A percentile compares a stretch with the other conserved stretches of the same genome.
Evolutionary conservation across 2,329 filamentous ascomycete genomes (phyloP).

Genomic region (Coniella vitis): DNA sequence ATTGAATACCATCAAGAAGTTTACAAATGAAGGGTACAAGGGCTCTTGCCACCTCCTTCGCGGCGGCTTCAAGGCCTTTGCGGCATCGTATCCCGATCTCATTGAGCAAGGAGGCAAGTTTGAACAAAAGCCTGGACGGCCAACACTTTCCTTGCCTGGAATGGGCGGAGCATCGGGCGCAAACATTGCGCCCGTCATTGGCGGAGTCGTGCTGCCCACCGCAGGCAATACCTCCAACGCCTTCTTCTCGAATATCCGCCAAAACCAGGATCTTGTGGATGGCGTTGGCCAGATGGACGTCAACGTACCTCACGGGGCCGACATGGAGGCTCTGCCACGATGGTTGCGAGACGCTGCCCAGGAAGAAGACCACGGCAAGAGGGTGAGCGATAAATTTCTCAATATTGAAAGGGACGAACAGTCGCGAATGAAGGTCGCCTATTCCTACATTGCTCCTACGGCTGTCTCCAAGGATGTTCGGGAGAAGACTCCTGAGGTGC

Average conservation of each 20-base stretch:
- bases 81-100: slow-evolving; percentile 55
- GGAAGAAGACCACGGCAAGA: slow-evolving; percentile 65
- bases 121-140: slow-evolving; percentile 26
- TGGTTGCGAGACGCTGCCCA: slow-evolving; percentile 72
- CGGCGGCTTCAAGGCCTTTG: slow-evolving; percentile 75
- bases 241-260: slow-evolving; percentile 93
- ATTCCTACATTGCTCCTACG: slow-evolving; percentile 42
- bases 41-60: slow-evolving; percentile 69
- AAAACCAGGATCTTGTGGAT: slow-evolving; percentile 91
- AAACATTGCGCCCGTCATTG: slow-evolving; percentile 68
- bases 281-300: slow-evolving; percentile 80
- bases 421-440: slow-evolving; percentile 81
- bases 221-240: slow-evolving; percentile 67
- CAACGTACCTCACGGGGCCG: slow-evolving; percentile 37
- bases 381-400: slow-evolving; percentile 76
- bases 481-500: slow-evolving; percentile 38
- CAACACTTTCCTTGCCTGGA: slow-evolving; percentile 44
- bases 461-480: slow-evolving; percentile 23
- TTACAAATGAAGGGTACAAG: slow-evolving; percentile 72
- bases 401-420: slow-evolving; percentile 80
- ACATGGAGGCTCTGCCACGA: slow-evolving; percentile 50
- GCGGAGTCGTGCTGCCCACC: slow-evolving; percentile 75
- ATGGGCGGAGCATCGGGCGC: slow-evolving; percentile 2
- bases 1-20: slow-evolving; percentile 89
- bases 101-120: slow-evolving; percentile 43